Conservation (phyloP, 495 filamentous ascomycete genomes). For the Penicillium bialowiezense region DNA sequence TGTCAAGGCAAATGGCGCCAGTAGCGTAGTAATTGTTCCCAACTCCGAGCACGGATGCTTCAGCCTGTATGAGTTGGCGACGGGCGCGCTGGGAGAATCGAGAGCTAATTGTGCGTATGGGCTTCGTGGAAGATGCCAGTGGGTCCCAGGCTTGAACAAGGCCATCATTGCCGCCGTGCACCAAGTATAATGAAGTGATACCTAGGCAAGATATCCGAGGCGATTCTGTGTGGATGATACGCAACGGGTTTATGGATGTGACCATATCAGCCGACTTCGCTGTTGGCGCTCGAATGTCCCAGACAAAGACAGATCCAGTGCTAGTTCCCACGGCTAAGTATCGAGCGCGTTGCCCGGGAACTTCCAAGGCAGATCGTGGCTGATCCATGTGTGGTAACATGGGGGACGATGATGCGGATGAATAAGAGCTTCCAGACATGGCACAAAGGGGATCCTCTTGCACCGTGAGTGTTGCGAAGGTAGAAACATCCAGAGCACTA, state of each 20-base stretch:
- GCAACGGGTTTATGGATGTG: constrained; percentile 61
- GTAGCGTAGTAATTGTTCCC: constrained; percentile 80
- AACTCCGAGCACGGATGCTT: constrained; percentile 61
- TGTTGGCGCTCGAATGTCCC: constrained; percentile 73
- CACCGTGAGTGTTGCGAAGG: constrained; percentile 61
- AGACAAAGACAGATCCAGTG: constrained; percentile 73
- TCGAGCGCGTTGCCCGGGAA: constrained; percentile 82
- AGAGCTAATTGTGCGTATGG: constrained; percentile 85
- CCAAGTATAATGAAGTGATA: constrained; percentile 79
- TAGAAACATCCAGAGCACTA: constrained; percentile 73
- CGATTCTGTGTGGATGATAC: constrained; percentile 87
- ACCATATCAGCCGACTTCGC: constrained; percentile 47
- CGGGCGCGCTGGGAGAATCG: constrained; percentile 80
- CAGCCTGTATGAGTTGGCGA: constrained; percentile 68
- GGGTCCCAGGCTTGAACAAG: constrained; percentile 97
- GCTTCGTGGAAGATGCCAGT: constrained; percentile 72
- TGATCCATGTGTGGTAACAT: constrained; percentile 46
- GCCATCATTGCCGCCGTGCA: constrained; percentile 93
- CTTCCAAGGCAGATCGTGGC: constrained; percentile 40
- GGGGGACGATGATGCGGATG: constrained; percentile 59
- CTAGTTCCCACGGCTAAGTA: constrained; percentile 79
- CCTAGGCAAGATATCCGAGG: constrained; percentile 85
- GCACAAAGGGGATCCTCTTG: constrained; percentile 73
- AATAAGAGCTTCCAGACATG: constrained; percentile 54
- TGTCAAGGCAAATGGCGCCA: constrained; percentile 80